Evolutionary conservation across 2,329 filamentous ascomycete genomes (phyloP).

Genomic region (Hypoxylon sp.): DNA sequence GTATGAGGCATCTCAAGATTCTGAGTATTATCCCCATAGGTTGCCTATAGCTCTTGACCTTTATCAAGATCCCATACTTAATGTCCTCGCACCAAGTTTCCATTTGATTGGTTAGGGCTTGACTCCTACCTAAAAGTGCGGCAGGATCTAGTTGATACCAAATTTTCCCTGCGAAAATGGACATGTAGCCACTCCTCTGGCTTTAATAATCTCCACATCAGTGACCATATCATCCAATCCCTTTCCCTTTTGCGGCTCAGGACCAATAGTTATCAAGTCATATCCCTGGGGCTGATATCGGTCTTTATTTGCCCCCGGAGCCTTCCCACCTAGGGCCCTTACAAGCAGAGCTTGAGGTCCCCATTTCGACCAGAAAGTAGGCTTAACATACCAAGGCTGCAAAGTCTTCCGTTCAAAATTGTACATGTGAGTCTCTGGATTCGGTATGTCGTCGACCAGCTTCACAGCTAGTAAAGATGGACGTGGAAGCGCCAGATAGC

Average conservation of each 20-base stretch:
- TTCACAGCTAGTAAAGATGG: not conserved
- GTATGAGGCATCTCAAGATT: not conserved
- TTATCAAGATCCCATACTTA: not conserved
- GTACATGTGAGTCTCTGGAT: constrained; percentile 7
- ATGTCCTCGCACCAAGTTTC: not conserved
- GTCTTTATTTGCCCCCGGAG: not conserved
- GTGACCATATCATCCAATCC: constrained; percentile 55
- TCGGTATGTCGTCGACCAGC: not conserved
- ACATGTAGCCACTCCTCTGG: not conserved
- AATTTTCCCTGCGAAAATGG: constrained; percentile 6
- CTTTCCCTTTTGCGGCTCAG: constrained; percentile 44
- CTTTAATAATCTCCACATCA: not conserved
- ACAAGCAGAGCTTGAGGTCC: not conserved
- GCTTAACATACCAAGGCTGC: constrained; percentile 19
- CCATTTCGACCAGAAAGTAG: not conserved
- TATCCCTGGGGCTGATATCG: constrained; percentile 62
- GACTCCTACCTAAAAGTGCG: not conserved
- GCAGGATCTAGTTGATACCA: not conserved
- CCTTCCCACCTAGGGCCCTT: not conserved
- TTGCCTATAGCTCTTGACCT: not conserved
- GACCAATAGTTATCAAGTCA: constrained; percentile 52
- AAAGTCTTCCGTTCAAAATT: constrained; percentile 12
- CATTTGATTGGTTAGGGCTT: not conserved
- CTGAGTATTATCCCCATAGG: not conserved
- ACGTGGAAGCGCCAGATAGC: not conserved